Conservation (phyloP, 148 eudicot genomes). For the Vaccinium macrocarpon region DNA sequence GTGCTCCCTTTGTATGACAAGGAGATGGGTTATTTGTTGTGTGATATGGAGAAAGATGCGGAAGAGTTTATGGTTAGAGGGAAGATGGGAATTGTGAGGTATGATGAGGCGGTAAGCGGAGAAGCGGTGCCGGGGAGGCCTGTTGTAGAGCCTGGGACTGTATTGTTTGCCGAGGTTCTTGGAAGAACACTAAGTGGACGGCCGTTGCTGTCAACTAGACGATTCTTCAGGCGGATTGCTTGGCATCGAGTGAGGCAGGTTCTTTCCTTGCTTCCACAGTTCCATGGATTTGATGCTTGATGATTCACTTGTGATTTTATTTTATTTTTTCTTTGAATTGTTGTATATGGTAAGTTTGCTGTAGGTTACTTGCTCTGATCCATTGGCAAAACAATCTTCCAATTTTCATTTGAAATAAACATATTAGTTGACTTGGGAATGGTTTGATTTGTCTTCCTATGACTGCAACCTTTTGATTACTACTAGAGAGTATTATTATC, state of each 20-base stretch:
- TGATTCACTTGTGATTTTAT: not conserved
- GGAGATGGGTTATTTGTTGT: constrained; percentile 68
- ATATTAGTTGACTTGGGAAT: not conserved
- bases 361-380: not conserved
- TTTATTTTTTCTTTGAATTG: not conserved
- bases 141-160: constrained; percentile 81
- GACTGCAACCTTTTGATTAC: not conserved
- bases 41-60: constrained; percentile 61
- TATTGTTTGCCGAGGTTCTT: constrained; percentile 87
- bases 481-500: not conserved
- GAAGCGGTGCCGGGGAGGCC: constrained; percentile 56
- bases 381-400: not conserved
- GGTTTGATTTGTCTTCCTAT: not conserved
- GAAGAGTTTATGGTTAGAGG: constrained; percentile 72
- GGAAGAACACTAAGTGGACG: constrained; percentile 97
- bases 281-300: not conserved
- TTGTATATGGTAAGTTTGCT: not conserved
- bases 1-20: constrained; percentile 78
- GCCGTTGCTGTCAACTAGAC: constrained; percentile 77
- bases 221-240: constrained; percentile 69
- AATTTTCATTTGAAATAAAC: not conserved
- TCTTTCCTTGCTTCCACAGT: constrained; percentile 55
- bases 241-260: constrained; percentile 99
- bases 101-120: constrained; percentile 55
- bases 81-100: constrained; percentile 66